These are phyloP conservation scores for Chaetomiaceae sp. DNA, from an alignment of 2,329 filamentous ascomycete genomes.

Conservation along the genomic window DNA sequence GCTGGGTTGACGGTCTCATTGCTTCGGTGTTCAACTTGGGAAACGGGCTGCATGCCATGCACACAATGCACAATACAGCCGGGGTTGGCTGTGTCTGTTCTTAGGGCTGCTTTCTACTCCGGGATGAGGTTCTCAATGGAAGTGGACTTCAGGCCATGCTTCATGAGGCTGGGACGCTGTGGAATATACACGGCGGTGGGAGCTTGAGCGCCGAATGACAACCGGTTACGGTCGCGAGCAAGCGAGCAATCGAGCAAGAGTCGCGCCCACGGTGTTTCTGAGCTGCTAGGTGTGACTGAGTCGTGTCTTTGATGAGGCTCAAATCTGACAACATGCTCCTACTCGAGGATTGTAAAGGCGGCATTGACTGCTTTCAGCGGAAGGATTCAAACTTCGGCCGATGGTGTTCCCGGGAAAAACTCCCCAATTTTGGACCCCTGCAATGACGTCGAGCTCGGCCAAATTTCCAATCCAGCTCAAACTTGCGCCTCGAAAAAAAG, in stretches of 20 bases:
- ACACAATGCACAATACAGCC: slow-evolving; percentile 34
- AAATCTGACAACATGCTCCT: not conserved
- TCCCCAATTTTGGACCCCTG: slow-evolving; percentile 9
- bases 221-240: slow-evolving; percentile 8
- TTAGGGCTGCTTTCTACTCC: slow-evolving; percentile 42
- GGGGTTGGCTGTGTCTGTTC: slow-evolving; percentile 37
- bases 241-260: slow-evolving; percentile 11
- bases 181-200: slow-evolving; percentile 9
- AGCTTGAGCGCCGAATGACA: slow-evolving; percentile 15
- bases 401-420: not conserved
- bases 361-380: too few relatives aligned
- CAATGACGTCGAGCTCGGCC: slow-evolving; percentile 22
- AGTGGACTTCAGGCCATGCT: slow-evolving; percentile 32
- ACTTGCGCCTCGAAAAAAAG: not conserved
- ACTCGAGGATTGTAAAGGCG: too few relatives aligned
- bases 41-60: slow-evolving; percentile 42
- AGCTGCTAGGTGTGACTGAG: not conserved
- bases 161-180: slow-evolving; percentile 14
- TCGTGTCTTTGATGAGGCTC: not conserved
- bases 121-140: slow-evolving; percentile 46
- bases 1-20: slow-evolving; percentile 42
- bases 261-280: not conserved
- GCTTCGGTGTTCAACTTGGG: slow-evolving; percentile 51
- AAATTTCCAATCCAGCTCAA: slow-evolving; percentile 15
- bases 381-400: not conserved